Evolutionary conservation across 2,329 filamentous ascomycete genomes (phyloP).

Genomic region (Phialophora macrospora): DNA sequence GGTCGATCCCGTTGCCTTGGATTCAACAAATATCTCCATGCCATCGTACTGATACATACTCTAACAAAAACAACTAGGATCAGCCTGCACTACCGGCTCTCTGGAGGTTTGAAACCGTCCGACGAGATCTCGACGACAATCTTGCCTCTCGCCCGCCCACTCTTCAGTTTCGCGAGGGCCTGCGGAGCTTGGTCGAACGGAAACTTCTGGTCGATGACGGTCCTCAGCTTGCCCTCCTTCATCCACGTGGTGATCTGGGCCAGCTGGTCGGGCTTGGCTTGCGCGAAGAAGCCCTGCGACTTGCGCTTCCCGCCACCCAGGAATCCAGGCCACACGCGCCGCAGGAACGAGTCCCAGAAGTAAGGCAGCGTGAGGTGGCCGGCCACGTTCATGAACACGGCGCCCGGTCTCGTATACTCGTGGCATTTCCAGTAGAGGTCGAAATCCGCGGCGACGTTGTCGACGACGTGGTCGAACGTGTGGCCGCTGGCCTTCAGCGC

Average conservation of each 20-base stretch:
- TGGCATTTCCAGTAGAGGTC: conserved; percentile 61
- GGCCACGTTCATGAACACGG: conserved; percentile 57
- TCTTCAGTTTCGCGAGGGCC: conserved; percentile 64
- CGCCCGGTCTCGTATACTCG: conserved; percentile 56
- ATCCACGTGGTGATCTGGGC: conserved; percentile 60
- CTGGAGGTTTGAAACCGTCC: not conserved
- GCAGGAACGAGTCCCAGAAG: conserved; percentile 40
- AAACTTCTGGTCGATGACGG: conserved; percentile 61
- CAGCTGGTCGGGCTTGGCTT: conserved; percentile 53
- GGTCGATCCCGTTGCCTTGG: too few species aligned
- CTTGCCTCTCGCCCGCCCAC: conserved; percentile 63
- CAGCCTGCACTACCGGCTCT: not conserved
- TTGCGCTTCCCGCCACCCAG: conserved; percentile 56
- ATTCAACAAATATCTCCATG: too few species aligned
- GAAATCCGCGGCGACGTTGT: conserved; percentile 59
- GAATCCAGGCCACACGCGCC: conserved; percentile 52
- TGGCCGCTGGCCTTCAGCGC: conserved; percentile 46
- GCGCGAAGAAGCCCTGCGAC: conserved; percentile 43
- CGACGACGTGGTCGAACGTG: conserved; percentile 60
- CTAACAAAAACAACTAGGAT: too few species aligned
- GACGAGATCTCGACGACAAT: conserved; percentile 52
- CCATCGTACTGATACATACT: too few species aligned
- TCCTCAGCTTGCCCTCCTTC: conserved; percentile 61
- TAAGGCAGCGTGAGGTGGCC: conserved; percentile 10
- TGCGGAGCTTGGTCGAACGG: conserved; percentile 61